Base-by-base conservation (phyloP, 2,329 filamentous ascomycete genomes). In the Scedosporium dehoogii region DNA sequence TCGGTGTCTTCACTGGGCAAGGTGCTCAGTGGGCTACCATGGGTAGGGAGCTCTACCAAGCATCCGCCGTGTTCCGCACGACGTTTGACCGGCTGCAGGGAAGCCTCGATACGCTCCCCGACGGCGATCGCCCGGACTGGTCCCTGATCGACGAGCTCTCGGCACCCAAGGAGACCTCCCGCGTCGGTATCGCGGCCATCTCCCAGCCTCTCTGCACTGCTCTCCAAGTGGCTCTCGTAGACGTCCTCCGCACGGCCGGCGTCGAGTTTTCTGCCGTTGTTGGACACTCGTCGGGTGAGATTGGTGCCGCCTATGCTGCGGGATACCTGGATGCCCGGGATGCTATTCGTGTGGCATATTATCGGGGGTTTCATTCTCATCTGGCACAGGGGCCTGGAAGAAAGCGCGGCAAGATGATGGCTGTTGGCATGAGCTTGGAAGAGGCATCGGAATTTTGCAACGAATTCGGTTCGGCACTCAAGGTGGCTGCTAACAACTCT, bases 151-250 rank as follows among this genome's bases (percentile, higher is more conserved):
- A 60, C 10, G 58, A 60, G 16, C 44, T 64, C n/a, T 9, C 64
- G 48, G 62, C 66, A 23, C 65, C 69, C 58, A 38, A 68, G 14
- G 12, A 58, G 4, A 61, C 61, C 27, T 29, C 65, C 2, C 64
- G 62, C 4, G 62, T 71, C 10, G 62, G 69, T n/a, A 63, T 67
- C 10, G 67, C 72, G 1, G 65, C 68, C 9, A 59, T 71, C 14
- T 71, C 70, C 6, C 78, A 80, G 60, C 72, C 78, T 0, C 51
- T 76, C 0, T 79, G 72, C 42, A 79, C 77, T 1, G 76, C 76
- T 0, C 21, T 81, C 0, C 78, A 81, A 62, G 63, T 81, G 1
- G 77, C 68, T 2, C 66, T 79, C 1, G 69, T 77, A 1, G 70
- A 76, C 12, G 65, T 76, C 0, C 65, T 74, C 16, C 57, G 64